Evolutionary conservation across 108 stramenopile species (phyloP), one percentile per base, ranked within the genome.

Genomic region (Licmophora abbreviata): DNA sequence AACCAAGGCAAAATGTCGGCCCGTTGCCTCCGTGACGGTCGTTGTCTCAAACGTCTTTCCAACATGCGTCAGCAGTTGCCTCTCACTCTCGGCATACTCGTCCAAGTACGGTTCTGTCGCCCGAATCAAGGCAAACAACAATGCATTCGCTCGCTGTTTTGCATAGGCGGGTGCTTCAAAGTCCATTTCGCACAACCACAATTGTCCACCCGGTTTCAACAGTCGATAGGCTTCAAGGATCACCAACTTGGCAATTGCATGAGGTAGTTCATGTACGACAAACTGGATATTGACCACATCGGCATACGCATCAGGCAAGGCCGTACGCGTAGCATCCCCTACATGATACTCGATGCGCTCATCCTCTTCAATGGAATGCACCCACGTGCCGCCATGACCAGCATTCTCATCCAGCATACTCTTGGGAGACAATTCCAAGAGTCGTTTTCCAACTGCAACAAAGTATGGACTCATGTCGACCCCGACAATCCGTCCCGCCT

Each of bases 181-280:
- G 56, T 88, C 87, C 87, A 85, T 88, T 52, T 88, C 87, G 36
- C 66, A 66, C 11, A 88, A 71, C 83, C 81, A 88, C 1, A 88
- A 38, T 47, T 88, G 87, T 27, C 80, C 82, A 46, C 54, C 38
- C 1, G 77, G 78, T 51, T 73, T 64, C 18, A 88, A 42, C 12
- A 83, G 56, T 5, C 79, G 68, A 31, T 77, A 52, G 3, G 81
- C 77, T 54, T 83, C 81, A n/a, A 50, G 43, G 8, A 83, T 55
- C n/a, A 88, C 66, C 38, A 63, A 23, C 17, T 70, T 43, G 4
- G 77, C 58, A 8, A 54, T 68, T 3, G 50, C 53, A 17, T 43
- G 48, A 0, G 87, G 87, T 12, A 88, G 57, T 31, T 88, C 87
- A 46, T 88, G 87, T 0, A 76, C 20, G 7, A 88, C 80, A 69